Evolutionary conservation across 257 asterid species (phyloP), one percentile per base, ranked within the genome.

Genomic region (Solanum ossicruentum): DNA sequence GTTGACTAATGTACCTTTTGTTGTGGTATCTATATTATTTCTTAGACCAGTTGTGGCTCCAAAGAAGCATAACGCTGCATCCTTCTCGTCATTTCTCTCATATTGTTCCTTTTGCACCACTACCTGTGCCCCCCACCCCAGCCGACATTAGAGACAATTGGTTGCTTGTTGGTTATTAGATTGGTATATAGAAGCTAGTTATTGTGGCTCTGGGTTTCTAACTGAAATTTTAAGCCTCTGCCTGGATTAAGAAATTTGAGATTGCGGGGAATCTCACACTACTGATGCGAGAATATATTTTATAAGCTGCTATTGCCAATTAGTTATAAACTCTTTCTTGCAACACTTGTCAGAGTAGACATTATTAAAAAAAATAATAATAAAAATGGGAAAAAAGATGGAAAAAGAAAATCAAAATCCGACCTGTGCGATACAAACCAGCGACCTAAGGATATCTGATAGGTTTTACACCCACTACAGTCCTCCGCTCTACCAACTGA

Each of bases 401-500:
- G 6, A n/a, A 60, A 4, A 60, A 58, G 66, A 58, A 58, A 0
- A 60, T 78, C 49, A 52, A 52, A 60, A 60, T 78, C 83, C 49
- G 83, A 52, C 47, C 83, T 78, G 83, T 66, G 49, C 28, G 83
- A 78, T 78, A 52, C 66, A 66, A 78, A 78, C 66, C 83, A 78
- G 83, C 66, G 66, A 78, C 83, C 83, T 78, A 81, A 81, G 73
- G 71, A 81, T 81, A 63, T 0, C 84, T 81, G 84, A 39, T 15
- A 81, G 75, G 84, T 41, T 41, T 57, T 60, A 60, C 73, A 15
- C 71, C 83, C 65, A 52, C 83, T 78, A 78, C 83, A 78, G 65
- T 52, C 83, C 65, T 78, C 83, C 83, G 66, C 83, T 52, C 28
- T 78, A 78, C 66, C 83, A 78, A 52, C 83, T 52, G 83, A 78